A percentile compares a stretch with the other conserved stretches of the same genome.
These are phyloP conservation scores for Poa pratensis DNA, from an alignment of 176 grass and related monocot genomes.

Conservation along the genomic window DNA sequence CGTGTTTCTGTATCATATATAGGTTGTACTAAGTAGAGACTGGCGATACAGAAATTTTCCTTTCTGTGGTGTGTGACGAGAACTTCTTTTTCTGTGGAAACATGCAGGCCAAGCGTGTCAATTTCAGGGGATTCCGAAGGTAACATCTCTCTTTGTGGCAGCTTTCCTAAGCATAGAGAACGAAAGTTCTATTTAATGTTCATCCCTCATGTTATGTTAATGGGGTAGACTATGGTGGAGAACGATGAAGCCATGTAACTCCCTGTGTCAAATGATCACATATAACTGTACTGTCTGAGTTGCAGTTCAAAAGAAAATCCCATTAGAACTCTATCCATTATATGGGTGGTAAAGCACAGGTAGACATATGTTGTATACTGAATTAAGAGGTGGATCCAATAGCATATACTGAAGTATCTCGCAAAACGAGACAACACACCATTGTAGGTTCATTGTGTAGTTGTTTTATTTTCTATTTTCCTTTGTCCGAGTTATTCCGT, in stretches of 20 bases:
- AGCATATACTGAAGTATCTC: neutral
- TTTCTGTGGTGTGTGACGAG: constrained; percentile 3
- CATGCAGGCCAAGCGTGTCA: constrained; percentile 36
- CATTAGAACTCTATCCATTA: neutral
- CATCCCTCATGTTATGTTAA: neutral
- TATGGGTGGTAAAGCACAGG: constrained; percentile 1
- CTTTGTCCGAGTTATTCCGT: neutral
- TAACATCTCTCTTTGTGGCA: constrained; percentile 21
- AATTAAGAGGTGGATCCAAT: neutral
- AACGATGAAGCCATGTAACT: neutral
- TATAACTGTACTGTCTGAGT: neutral
- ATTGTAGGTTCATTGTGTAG: neutral
- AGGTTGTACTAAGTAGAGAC: too few relatives aligned
- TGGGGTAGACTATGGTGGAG: neutral
- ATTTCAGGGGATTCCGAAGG: constrained; percentile 49
- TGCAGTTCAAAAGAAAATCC: neutral
- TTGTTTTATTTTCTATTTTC: constrained; percentile 30
- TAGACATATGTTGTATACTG: neutral
- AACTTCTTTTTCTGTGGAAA: constrained; percentile 16
- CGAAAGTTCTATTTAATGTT: neutral
- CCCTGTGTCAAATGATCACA: neutral
- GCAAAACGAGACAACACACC: neutral
- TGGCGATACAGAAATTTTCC: neutral
- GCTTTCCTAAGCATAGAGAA: neutral
- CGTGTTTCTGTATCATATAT: neutral